Evolutionary conservation across 257 asterid genomes (phyloP).

Genomic region (Nicotiana obtusifolia): DNA sequence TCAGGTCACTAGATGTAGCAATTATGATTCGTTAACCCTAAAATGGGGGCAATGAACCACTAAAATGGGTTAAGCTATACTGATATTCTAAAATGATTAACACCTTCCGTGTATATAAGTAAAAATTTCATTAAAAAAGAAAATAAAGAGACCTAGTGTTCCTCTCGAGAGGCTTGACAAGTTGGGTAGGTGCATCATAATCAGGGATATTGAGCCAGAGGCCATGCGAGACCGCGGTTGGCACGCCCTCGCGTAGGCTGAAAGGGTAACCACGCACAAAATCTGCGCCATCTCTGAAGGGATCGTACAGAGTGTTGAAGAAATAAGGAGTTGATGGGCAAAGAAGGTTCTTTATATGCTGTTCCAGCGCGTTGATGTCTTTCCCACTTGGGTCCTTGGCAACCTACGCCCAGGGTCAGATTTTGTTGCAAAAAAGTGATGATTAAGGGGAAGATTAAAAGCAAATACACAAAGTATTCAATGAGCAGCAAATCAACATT

Average conservation of each 20-base stretch:
- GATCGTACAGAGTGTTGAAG: constrained; percentile 90
- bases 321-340: constrained; percentile 81
- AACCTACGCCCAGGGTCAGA: constrained; percentile 25
- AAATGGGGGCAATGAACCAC: not conserved
- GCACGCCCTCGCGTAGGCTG: constrained; percentile 83
- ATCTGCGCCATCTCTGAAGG: constrained; percentile 74
- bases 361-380: constrained; percentile 67
- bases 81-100: not conserved
- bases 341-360: constrained; percentile 74
- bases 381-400: constrained; percentile 78
- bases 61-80: not conserved
- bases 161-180: constrained; percentile 85
- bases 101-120: not conserved
- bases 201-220: constrained; percentile 95
- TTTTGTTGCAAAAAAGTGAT: too few relatives aligned
- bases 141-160: constrained; percentile 42
- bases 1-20: not conserved
- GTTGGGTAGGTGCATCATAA: constrained; percentile 97
- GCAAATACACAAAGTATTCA: too few relatives aligned
- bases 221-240: constrained; percentile 87
- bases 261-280: constrained; percentile 94
- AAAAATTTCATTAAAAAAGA: not conserved
- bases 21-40: not conserved
- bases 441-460: too few relatives aligned
- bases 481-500: too few relatives aligned